Evolutionary conservation across 345 rosid genomes (phyloP).

Genomic region (Pistacia atlantica): DNA sequence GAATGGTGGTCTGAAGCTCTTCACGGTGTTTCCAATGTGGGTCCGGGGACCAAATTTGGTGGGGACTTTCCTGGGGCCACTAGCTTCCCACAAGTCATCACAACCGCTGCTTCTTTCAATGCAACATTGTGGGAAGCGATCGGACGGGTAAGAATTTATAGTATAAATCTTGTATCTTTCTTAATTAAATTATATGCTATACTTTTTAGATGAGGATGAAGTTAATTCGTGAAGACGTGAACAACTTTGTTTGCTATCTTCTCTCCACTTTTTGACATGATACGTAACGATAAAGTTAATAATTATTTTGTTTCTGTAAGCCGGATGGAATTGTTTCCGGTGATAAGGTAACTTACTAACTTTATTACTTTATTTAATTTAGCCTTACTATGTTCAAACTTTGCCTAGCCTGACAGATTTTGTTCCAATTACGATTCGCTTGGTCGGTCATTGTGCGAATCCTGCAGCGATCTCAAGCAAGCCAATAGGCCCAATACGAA

Average conservation of each 20-base stretch:
- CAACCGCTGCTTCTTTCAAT: conserved; percentile 86
- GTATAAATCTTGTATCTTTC: not conserved
- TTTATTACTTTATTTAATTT: not conserved
- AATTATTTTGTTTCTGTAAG: not conserved
- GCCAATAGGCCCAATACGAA: not conserved
- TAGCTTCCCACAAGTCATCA: conserved; percentile 92
- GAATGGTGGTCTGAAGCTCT: conserved; percentile 99
- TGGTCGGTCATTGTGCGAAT: not conserved
- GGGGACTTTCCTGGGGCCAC: conserved; percentile 76
- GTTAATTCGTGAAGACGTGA: not conserved
- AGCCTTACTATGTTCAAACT: not conserved
- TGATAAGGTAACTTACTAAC: not conserved
- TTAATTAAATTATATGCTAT: not conserved
- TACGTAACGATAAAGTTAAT: not conserved
- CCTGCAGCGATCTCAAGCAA: not conserved
- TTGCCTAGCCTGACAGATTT: conserved; percentile 8
- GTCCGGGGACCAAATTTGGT: conserved; percentile 70
- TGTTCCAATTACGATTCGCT: not conserved
- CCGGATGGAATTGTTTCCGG: not conserved
- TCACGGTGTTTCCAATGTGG: conserved; percentile 86
- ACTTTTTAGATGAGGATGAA: not conserved
- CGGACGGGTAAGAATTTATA: conserved; percentile 58
- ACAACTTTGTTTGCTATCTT: not conserved
- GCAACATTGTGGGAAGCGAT: conserved; percentile 81
- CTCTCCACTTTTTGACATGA: not conserved